A percentile compares a stretch with the other conserved stretches of the same genome.
These are phyloP conservation scores for Hypholoma fasciculare DNA, from an alignment of 768 basidiomycete species.

Conservation along the genomic window DNA sequence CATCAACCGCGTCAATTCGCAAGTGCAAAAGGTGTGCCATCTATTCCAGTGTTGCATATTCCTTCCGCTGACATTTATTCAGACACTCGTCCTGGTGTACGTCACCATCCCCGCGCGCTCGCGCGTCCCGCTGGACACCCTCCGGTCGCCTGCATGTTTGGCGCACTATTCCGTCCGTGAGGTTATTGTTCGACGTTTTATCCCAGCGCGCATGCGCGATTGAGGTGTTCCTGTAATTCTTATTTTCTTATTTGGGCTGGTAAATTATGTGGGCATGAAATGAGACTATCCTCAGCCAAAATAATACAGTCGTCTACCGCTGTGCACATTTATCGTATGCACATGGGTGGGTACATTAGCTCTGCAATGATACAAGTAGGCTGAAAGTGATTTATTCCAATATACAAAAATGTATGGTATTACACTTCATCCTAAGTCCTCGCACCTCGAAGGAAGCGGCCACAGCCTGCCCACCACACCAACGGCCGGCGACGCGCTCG, in stretches of 20 bases:
- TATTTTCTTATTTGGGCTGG: neutral
- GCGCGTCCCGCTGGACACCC: conserved; percentile 46
- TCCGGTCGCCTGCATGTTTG: conserved; percentile 74
- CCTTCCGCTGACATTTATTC: neutral
- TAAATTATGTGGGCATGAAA: neutral
- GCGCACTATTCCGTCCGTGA: conserved; percentile 81
- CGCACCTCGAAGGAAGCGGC: neutral
- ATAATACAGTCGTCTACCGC: too few species aligned
- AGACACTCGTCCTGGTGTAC: conserved; percentile 91
- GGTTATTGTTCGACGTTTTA: conserved; percentile 80
- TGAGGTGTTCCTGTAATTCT: conserved; percentile 25
- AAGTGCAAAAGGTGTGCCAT: conserved; percentile 85
- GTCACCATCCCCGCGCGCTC: conserved; percentile 87
- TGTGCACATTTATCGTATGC: too few species aligned
- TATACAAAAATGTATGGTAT: neutral
- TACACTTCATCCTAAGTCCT: neutral
- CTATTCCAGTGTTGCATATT: neutral
- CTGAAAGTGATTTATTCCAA: conserved; percentile 6
- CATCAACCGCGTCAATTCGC: conserved; percentile 93
- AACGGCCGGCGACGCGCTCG: too few species aligned
- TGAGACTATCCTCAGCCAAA: neutral
- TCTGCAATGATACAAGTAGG: too few species aligned
- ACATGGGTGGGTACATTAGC: too few species aligned
- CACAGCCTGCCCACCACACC: too few species aligned
- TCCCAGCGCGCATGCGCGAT: conserved; percentile 92